Conservation (phyloP, 23 red algal genomes). For the Gracilariopsis chorda region DNA sequence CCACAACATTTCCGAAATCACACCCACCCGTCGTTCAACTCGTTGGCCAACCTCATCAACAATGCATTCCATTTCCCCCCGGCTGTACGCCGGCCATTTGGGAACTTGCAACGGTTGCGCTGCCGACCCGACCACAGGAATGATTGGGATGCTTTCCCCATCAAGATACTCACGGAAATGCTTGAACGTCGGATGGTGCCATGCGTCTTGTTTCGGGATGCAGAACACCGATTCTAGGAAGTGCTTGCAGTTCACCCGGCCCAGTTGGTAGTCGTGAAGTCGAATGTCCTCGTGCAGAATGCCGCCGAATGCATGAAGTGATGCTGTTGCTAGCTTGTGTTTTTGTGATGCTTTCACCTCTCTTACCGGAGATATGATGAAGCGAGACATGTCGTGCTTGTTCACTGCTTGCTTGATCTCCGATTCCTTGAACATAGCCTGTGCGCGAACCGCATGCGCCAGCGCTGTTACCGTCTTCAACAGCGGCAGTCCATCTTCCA, state of each 20-base stretch:
- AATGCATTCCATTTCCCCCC: not conserved
- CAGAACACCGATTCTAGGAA: slow-evolving; percentile 14
- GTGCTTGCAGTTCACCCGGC: slow-evolving; percentile 5
- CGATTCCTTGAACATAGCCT: slow-evolving; percentile 24
- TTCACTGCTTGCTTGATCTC: not conserved
- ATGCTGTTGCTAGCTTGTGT: not conserved
- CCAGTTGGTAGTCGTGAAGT: slow-evolving; percentile 37
- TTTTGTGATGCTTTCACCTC: not conserved
- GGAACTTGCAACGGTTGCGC: not conserved
- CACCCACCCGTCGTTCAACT: too few species aligned
- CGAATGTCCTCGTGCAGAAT: slow-evolving; percentile 8
- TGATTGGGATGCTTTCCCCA: slow-evolving; percentile 2
- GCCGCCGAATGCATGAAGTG: slow-evolving; percentile 6
- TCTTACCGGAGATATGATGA: slow-evolving; percentile 17
- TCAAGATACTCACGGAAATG: not conserved
- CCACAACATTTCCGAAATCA: too few species aligned
- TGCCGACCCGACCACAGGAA: slow-evolving; percentile 16
- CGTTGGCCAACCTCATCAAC: not conserved
- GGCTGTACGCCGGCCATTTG: not conserved
- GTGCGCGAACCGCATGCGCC: not conserved
- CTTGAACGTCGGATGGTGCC: not conserved
- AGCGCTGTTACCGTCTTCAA: not conserved
- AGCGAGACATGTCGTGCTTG: not conserved
- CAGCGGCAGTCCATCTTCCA: not conserved
- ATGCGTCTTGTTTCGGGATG: not conserved